Conservation (phyloP, 2,329 filamentous ascomycete species). For the Calonectria crousiana region DNA sequence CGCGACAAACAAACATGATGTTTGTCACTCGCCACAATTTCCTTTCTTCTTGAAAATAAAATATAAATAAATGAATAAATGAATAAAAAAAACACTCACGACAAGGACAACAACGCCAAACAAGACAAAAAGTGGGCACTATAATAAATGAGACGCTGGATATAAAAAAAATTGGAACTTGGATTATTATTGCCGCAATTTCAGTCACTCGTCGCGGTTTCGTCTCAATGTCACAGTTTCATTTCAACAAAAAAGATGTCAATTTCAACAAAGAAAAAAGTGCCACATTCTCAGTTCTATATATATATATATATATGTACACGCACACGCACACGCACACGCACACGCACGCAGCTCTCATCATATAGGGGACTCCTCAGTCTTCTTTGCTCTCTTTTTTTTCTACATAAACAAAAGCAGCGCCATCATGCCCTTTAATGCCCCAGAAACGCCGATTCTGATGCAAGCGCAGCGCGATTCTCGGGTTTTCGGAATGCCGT, state of each 20-base stretch:
- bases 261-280: conserved; percentile 5
- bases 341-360: neutral
- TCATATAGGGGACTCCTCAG: conserved; percentile 16
- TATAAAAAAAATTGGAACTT: neutral
- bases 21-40: neutral
- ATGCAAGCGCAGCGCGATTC: conserved; percentile 41
- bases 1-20: neutral
- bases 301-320: neutral
- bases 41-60: no score
- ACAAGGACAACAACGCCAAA: neutral
- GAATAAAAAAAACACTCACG: no score
- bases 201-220: neutral
- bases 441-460: conserved; percentile 47
- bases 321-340: no score
- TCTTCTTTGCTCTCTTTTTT: conserved; percentile 12
- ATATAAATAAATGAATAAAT: no score
- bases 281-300: neutral
- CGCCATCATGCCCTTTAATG: conserved; percentile 45
- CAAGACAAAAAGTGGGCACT: neutral
- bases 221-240: neutral
- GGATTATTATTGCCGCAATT: neutral
- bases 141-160: neutral
- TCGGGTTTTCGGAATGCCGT: conserved; percentile 6
- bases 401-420: conserved; percentile 38
- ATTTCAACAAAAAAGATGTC: conserved; percentile 3